Percentiles rank a stretch among this genome's conserved stretches.
Evolutionary conservation across 352 stramenopile genomes (phyloP).

Genomic region (Phytopythium litorale): DNA sequence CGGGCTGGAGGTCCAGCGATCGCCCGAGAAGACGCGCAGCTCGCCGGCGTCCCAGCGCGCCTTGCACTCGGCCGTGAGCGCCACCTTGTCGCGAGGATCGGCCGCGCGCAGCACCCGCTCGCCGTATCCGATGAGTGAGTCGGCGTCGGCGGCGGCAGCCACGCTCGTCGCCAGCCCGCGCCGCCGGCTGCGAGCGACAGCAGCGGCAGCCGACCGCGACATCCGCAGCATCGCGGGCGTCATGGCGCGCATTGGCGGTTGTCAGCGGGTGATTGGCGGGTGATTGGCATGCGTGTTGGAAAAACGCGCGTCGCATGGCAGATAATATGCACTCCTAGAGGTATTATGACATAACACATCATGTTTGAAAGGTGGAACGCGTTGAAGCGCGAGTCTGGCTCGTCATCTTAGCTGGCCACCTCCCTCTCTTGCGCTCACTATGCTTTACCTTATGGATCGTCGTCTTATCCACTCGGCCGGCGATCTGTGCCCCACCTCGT

Average conservation of each 20-base stretch:
- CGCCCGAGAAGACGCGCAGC: slow-evolving; percentile 31
- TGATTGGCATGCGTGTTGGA: neutral
- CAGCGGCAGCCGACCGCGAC: neutral
- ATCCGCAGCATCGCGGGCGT: neutral
- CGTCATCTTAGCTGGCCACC: neutral
- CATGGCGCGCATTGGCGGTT: neutral
- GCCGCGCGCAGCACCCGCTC: slow-evolving; percentile 46
- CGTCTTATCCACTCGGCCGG: too few species aligned
- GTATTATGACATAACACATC: neutral
- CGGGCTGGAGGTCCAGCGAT: slow-evolving; percentile 31
- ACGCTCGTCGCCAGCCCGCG: neutral
- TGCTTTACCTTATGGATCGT: too few species aligned
- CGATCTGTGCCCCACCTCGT: neutral
- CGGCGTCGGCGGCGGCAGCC: neutral
- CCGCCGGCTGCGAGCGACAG: neutral
- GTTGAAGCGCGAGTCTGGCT: slow-evolving; percentile 1
- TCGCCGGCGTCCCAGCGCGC: slow-evolving; percentile 30
- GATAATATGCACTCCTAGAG: neutral
- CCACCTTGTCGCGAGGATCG: slow-evolving; percentile 55
- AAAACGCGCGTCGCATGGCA: neutral
- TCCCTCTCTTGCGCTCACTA: neutral
- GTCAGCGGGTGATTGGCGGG: neutral
- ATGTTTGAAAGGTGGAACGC: neutral
- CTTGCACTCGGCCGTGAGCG: slow-evolving; percentile 56
- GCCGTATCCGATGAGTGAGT: slow-evolving; percentile 64